Percentiles rank a stretch among this genome's conserved stretches.
phyloP scores from a whole-genome alignment of 2,329 filamentous ascomycete genomes.

The Mycosphaerella arachidis region DNA sequence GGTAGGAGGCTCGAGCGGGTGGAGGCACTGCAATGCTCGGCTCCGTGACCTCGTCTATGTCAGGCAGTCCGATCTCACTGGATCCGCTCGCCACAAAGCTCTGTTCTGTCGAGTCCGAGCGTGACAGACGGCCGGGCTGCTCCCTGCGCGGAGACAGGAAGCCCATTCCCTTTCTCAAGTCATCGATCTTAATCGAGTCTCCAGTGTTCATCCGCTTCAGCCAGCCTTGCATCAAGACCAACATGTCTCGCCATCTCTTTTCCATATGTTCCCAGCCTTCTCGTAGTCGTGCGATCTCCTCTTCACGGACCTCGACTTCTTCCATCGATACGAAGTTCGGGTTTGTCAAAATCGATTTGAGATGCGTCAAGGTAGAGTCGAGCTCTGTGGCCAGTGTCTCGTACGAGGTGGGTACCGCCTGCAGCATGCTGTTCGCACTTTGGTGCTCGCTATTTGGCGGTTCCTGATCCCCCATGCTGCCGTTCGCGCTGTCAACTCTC shows the following conservation, averaged over 20 bases:
- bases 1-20: not conserved
- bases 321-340: constrained; percentile 94
- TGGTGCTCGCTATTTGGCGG: constrained; percentile 19
- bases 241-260: constrained; percentile 79
- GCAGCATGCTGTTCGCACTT: constrained; percentile 32
- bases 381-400: constrained; percentile 69
- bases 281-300: constrained; percentile 78
- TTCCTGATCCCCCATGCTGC: constrained; percentile 27
- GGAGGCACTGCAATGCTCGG: constrained; percentile 5
- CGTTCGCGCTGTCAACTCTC: constrained; percentile 30
- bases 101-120: constrained; percentile 19
- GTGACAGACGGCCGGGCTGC: constrained; percentile 21
- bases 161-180: constrained; percentile 57
- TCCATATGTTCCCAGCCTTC: constrained; percentile 94
- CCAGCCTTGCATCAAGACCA: constrained; percentile 89
- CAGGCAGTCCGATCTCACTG: constrained; percentile 23
- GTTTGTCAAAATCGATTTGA: constrained; percentile 82
- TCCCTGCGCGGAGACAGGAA: constrained; percentile 43
- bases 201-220: constrained; percentile 73
- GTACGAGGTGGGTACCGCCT: constrained; percentile 55
- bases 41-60: constrained; percentile 6
- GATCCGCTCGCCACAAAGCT: constrained; percentile 27
- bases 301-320: constrained; percentile 86
- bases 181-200: constrained; percentile 60
- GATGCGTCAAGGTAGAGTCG: constrained; percentile 71